Evolutionary conservation across 306 rosid species (phyloP).

Genomic region (Fagus crenata): DNA sequence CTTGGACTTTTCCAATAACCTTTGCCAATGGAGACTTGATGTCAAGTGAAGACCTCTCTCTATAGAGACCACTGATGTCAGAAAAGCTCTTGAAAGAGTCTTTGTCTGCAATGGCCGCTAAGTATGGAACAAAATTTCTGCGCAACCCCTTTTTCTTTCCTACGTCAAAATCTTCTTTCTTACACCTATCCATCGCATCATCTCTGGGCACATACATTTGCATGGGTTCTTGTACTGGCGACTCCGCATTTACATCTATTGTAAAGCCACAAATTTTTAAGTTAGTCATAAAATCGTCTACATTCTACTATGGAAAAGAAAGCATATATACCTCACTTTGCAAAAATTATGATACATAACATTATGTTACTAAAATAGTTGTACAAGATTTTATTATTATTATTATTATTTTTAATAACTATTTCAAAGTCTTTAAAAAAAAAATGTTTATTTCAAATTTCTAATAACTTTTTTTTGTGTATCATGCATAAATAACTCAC

Average conservation of each 20-base stretch:
- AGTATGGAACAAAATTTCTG: slow-evolving; percentile 1
- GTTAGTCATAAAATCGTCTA: neutral
- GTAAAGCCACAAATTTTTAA: neutral
- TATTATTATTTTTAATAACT: too few species aligned
- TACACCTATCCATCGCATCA: slow-evolving; percentile 22
- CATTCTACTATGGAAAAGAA: too few species aligned
- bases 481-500: slow-evolving; percentile 24
- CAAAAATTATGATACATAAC: too few species aligned
- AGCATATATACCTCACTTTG: too few species aligned
- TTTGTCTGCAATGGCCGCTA: neutral
- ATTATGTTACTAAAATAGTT: too few species aligned
- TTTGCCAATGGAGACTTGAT: neutral
- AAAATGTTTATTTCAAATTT: too few species aligned
- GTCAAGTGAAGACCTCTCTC: neutral
- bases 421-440: too few species aligned
- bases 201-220: slow-evolving; percentile 16
- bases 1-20: neutral
- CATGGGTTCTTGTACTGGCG: neutral
- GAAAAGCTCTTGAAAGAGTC: neutral
- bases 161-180: slow-evolving; percentile 12
- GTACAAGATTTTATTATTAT: too few species aligned
- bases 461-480: too few species aligned
- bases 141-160: slow-evolving; percentile 20
- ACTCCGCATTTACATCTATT: slow-evolving; percentile 6
- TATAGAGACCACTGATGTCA: neutral